Percentiles rank a stretch among this genome's conserved stretches.
These are phyloP conservation scores for Friedmanniomyces endolithicus DNA, from an alignment of 495 filamentous ascomycete genomes.

Conservation along the genomic window DNA sequence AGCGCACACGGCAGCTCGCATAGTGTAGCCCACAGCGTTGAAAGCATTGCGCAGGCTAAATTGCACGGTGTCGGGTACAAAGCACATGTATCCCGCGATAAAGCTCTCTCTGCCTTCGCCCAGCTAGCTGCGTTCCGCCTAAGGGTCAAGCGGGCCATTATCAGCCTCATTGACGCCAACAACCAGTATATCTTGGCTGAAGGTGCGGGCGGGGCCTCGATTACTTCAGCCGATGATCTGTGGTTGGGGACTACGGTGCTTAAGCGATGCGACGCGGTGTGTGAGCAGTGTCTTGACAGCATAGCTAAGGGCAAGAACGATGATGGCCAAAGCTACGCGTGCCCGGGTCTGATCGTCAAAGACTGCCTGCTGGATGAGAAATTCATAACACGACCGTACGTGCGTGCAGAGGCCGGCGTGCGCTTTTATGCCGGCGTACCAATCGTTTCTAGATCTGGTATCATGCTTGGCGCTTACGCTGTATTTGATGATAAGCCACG, in stretches of 20 bases:
- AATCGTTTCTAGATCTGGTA: constrained; percentile 8
- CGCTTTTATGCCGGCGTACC: constrained; percentile 21
- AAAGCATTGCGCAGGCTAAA: not conserved
- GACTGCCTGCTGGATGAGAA: constrained; percentile 30
- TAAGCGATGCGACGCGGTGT: not conserved
- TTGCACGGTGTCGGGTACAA: not conserved
- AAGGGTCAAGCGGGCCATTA: constrained; percentile 28
- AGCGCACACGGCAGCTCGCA: not conserved
- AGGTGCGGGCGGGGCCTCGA: constrained; percentile 11
- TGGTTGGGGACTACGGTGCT: constrained; percentile 21
- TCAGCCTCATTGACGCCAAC: constrained; percentile 31
- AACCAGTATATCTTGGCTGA: constrained; percentile 35
- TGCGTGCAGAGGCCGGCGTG: constrained; percentile 1
- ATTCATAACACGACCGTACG: constrained; percentile 26
- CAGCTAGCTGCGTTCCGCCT: constrained; percentile 35
- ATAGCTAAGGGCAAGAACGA: constrained; percentile 19
- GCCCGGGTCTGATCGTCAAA: constrained; percentile 20
- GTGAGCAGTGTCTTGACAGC: constrained; percentile 19
- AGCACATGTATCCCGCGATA: constrained; percentile 20
- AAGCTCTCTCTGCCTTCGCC: constrained; percentile 34
- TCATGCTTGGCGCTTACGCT: constrained; percentile 12
- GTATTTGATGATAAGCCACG: constrained; percentile 11
- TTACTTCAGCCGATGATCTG: constrained; percentile 19
- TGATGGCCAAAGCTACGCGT: not conserved
- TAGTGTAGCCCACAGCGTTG: constrained; percentile 2